Evolutionary conservation across 225 moss, liverwort and hornwort species (phyloP).

Genomic region (Straminergon stramineum): DNA sequence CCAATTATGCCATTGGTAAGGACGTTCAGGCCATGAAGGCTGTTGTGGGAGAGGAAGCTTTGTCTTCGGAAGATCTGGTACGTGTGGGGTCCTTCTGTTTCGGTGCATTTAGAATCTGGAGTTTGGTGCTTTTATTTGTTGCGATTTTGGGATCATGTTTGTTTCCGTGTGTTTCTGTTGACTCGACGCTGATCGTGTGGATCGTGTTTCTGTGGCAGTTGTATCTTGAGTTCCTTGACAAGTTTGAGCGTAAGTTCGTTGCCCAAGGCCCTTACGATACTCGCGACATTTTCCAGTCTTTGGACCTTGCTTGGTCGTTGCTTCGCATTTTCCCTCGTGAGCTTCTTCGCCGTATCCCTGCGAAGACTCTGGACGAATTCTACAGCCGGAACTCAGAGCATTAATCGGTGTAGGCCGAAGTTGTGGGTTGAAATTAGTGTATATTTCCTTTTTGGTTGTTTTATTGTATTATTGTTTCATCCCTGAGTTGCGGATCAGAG

Average conservation of each 20-base stretch:
- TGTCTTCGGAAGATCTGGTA: constrained; percentile 95
- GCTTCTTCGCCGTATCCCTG: constrained; percentile 90
- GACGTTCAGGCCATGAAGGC: constrained; percentile 99
- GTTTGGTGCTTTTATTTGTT: not conserved
- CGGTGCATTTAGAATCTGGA: not conserved
- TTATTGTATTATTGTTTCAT: constrained; percentile 4
- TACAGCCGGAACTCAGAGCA: constrained; percentile 76
- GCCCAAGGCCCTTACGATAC: constrained; percentile 90
- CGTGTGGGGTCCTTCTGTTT: not conserved
- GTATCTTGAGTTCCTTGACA: constrained; percentile 88
- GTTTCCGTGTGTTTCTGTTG: not conserved
- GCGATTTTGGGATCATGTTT: not conserved
- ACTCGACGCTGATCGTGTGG: not conserved
- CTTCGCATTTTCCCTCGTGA: constrained; percentile 88
- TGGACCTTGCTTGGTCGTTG: constrained; percentile 90
- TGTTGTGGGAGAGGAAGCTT: constrained; percentile 96
- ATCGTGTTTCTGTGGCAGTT: constrained; percentile 18
- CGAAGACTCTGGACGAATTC: constrained; percentile 74
- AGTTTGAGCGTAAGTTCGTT: constrained; percentile 89
- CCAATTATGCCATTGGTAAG: constrained; percentile 95
- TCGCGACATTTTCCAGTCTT: constrained; percentile 89
- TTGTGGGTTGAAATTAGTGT: not conserved
- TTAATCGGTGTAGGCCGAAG: not conserved
- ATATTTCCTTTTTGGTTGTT: not conserved
- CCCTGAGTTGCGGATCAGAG: constrained; percentile 1